Evolutionary conservation across 768 basidiomycete genomes (phyloP).

Genomic region (Gloeostereum incarnatum): DNA sequence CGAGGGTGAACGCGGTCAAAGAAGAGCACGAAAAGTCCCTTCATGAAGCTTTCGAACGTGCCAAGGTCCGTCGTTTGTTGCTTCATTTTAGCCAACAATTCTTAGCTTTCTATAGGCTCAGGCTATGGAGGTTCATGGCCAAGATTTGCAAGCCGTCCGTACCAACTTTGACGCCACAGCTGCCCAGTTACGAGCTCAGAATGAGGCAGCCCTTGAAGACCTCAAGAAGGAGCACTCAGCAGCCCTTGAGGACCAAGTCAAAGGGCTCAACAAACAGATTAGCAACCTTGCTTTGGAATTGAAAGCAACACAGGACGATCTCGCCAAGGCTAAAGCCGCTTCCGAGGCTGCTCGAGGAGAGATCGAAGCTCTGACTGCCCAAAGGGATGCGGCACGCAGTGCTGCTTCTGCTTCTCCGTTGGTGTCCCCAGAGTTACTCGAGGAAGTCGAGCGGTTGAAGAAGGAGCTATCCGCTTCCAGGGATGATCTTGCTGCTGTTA

Average conservation of each 20-base stretch:
- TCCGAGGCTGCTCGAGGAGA: conserved; percentile 45
- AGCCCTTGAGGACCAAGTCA: conserved; percentile 46
- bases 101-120: conserved; percentile 38
- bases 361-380: conserved; percentile 43
- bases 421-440: conserved; percentile 18
- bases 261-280: conserved; percentile 54
- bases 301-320: conserved; percentile 79
- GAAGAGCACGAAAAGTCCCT: conserved; percentile 54
- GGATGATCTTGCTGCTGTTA: conserved; percentile 58
- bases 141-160: conserved; percentile 67
- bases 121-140: conserved; percentile 57
- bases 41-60: conserved; percentile 65
- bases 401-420: conserved; percentile 24
- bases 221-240: conserved; percentile 58
- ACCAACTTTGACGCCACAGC: conserved; percentile 55
- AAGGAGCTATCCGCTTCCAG: conserved; percentile 54
- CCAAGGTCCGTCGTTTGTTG: conserved; percentile 44
- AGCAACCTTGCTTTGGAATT: conserved; percentile 57
- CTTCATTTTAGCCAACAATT: background rate
- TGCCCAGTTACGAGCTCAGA: conserved; percentile 57
- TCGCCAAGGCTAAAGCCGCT: conserved; percentile 61
- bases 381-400: conserved; percentile 55
- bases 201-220: conserved; percentile 49
- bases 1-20: conserved; percentile 57
- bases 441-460: conserved; percentile 44